phyloP scores from a whole-genome alignment of 345 rosid genomes.

The Rhizophora mangle region DNA sequence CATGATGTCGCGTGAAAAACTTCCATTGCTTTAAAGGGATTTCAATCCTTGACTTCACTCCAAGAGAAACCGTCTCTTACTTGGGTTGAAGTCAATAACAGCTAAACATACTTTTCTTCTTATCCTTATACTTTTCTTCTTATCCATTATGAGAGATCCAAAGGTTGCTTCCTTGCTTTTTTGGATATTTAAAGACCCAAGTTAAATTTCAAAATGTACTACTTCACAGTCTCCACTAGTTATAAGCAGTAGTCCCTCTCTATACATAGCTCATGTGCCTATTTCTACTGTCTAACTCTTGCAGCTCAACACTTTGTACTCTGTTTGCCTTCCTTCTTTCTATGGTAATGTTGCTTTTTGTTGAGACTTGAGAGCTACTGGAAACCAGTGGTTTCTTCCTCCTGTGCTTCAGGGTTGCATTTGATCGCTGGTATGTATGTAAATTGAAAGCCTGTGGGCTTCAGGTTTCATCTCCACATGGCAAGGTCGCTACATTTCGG shows the following conservation, averaged over 20 bases:
- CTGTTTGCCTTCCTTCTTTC: too few species aligned
- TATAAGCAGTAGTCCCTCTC: too few species aligned
- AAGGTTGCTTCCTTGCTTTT: constrained; percentile 12
- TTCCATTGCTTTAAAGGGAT: constrained; percentile 43
- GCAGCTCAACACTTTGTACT: constrained; percentile 1
- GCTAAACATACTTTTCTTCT: constrained; percentile 24
- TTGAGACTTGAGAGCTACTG: too few species aligned
- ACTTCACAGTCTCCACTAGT: too few species aligned
- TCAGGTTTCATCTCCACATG: too few species aligned
- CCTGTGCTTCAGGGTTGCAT: neutral
- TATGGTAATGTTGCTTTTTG: too few species aligned
- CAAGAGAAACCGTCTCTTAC: constrained; percentile 26
- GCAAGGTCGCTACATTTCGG: too few species aligned
- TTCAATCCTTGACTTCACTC: constrained; percentile 39
- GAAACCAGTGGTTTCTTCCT: too few species aligned
- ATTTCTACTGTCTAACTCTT: neutral
- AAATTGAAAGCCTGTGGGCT: neutral
- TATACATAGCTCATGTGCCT: too few species aligned
- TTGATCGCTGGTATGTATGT: constrained; percentile 25
- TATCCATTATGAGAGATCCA: constrained; percentile 10
- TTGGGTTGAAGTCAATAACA: constrained; percentile 23
- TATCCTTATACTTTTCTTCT: constrained; percentile 24
- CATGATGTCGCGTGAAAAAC: constrained; percentile 38
- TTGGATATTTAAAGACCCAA: constrained; percentile 20
- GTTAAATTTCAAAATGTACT: constrained; percentile 4